Evolutionary conservation across 2,329 filamentous ascomycete genomes (phyloP), one percentile per base, ranked within the genome.

Genomic region (Alternaria sp.): DNA sequence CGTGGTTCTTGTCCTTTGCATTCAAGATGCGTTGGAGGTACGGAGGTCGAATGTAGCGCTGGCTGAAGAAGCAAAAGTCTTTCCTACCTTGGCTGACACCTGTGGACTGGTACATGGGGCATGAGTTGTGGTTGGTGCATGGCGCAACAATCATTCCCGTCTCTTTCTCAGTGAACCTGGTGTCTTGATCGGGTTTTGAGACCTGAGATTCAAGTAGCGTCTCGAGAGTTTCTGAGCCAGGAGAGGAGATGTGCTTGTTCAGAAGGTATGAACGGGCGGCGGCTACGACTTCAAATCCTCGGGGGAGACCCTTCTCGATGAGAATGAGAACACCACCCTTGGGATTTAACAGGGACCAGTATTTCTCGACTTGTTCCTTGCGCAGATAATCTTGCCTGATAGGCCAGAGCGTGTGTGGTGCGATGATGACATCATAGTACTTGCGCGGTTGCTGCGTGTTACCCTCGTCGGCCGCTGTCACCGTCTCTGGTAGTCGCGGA

Each of bases 231-330:
- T 80, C 80, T 12, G 83, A 81, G 3, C 81, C 83, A 0, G 90
- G 89, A 14, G 88, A 88, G 12, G 88, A 81, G 57, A 97, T 90
- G 74, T 92, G 89, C 45, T 90, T 88, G 62, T 91, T 87, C 0
- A 98, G 83, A 0, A 99, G 82, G 61, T 92, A 88, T 43, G 93
- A 86, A 51, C 95, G 89, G 6, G 94, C 93, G 49, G 91, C 91
- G 11, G 93, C 94, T 41, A 99, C 88, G 14, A 92, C 92, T 77
- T 98, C 95, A 68, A 99, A 99, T 0, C 95, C 95, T 44, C 92
- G 88, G 12, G 93, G 92, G 12, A 97, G 87, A 0, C 93, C 95
- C 78, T 97, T 98, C 77, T 99, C 95, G 22, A 97, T 81, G 3
- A 98, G 80, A 50, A 98, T 87, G 5, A 99, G 84, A 14, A 99